Evolutionary conservation across 371 early-diverging fungal genomes (phyloP).

Genomic region (Paraphysoderma sedebokerense): DNA sequence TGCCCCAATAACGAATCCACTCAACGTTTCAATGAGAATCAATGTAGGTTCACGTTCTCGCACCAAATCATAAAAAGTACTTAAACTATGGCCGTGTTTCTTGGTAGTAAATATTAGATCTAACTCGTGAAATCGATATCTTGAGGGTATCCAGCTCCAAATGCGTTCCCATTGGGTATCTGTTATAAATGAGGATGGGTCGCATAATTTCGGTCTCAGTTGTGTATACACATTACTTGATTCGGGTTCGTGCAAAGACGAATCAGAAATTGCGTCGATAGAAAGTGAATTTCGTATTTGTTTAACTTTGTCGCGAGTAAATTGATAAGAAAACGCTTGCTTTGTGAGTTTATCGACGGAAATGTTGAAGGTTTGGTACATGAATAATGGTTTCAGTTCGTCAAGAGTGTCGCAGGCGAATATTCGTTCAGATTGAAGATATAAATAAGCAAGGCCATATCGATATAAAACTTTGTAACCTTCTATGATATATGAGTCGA

Average conservation of each 20-base stretch:
- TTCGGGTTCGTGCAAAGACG: too few relatives aligned
- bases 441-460: conserved; percentile 12
- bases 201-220: too few relatives aligned
- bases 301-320: background rate
- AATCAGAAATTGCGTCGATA: too few relatives aligned
- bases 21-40: conserved; percentile 13
- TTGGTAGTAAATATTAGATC: conserved; percentile 19
- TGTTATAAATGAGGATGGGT: conserved; percentile 7
- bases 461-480: conserved; percentile 17
- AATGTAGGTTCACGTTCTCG: conserved; percentile 11
- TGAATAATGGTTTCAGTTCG: background rate
- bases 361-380: background rate
- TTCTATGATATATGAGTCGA: conserved; percentile 19
- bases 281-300: background rate
- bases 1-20: conserved; percentile 19
- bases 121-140: conserved; percentile 9
- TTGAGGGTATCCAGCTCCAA: conserved; percentile 21
- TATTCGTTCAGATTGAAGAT: conserved; percentile 3
- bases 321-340: background rate
- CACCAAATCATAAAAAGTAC: conserved; percentile 9
- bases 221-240: too few relatives aligned
- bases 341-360: background rate
- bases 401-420: conserved; percentile 1
- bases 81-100: conserved; percentile 15
- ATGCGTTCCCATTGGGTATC: conserved; percentile 15